Conservation (phyloP, 805 yeast genomes). For the Dipodascus albidus region DNA sequence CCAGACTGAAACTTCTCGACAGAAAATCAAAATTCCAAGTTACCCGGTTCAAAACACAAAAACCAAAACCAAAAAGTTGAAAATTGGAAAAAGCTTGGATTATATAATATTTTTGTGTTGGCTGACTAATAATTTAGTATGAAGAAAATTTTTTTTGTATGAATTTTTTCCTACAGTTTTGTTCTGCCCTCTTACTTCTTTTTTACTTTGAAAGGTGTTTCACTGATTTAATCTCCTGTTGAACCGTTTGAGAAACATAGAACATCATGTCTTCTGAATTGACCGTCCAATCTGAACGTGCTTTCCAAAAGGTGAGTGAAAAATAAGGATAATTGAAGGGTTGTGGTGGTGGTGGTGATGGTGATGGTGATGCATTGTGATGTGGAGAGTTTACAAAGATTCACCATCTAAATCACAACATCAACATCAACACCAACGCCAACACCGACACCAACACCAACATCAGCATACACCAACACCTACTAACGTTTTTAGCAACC, state of each 20-base stretch:
- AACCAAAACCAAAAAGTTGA: not conserved
- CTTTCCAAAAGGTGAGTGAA: conserved; percentile 97
- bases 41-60: not conserved
- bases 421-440: not conserved
- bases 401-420: not conserved
- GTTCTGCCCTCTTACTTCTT: not conserved
- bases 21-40: not conserved
- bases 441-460: not conserved
- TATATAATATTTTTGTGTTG: not conserved
- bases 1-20: not conserved
- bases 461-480: conserved; percentile 18
- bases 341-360: too few species aligned
- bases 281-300: conserved; percentile 99
- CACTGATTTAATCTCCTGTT: not conserved
- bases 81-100: not conserved
- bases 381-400: not conserved
- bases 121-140: not conserved
- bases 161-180: not conserved
- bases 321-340: too few species aligned
- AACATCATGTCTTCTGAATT: conserved; percentile 90
- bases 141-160: not conserved
- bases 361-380: too few species aligned
- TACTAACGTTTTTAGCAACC: conserved; percentile 68
- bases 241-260: conserved; percentile 1
- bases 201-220: not conserved